Evolutionary conservation across 2,329 filamentous ascomycete genomes (phyloP).

Genomic region (Hymenoscyphus salicellus): DNA sequence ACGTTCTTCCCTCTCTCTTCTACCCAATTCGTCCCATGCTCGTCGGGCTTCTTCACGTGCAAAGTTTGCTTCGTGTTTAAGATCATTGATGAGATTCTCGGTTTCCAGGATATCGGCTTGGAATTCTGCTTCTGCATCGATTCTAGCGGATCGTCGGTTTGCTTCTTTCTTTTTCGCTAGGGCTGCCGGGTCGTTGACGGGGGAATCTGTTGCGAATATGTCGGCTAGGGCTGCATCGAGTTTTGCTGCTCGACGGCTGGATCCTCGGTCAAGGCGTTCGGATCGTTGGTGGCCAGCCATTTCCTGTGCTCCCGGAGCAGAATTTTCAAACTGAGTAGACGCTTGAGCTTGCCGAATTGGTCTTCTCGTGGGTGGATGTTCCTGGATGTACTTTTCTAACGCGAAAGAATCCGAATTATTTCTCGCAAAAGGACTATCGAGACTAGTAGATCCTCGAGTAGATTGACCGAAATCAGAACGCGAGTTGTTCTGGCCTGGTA

Average conservation of each 20-base stretch:
- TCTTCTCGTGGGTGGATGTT: background rate
- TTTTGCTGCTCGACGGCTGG: constrained; percentile 9
- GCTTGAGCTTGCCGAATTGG: background rate
- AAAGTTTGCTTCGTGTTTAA: constrained; percentile 7
- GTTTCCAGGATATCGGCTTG: background rate
- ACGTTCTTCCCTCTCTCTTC: constrained; percentile 9
- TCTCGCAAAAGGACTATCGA: background rate
- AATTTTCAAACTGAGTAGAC: background rate
- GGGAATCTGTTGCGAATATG: constrained; percentile 5
- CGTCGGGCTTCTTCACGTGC: constrained; percentile 12
- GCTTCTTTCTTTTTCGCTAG: background rate
- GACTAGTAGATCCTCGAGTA: constrained; percentile 1
- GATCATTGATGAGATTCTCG: constrained; percentile 6
- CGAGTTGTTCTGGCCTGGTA: background rate
- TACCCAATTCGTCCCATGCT: constrained; percentile 11
- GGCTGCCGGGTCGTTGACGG: background rate
- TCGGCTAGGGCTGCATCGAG: constrained; percentile 1
- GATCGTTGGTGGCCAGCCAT: background rate
- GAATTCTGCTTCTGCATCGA: constrained; percentile 3
- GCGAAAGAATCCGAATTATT: constrained; percentile 3
- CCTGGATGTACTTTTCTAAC: constrained; percentile 5
- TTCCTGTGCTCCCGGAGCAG: background rate
- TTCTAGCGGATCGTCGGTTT: constrained; percentile 3
- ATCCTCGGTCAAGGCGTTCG: constrained; percentile 5
- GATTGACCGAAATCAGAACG: background rate